phyloP scores from a whole-genome alignment of 2,329 filamentous ascomycete species.

The Monosporascus sp. region DNA sequence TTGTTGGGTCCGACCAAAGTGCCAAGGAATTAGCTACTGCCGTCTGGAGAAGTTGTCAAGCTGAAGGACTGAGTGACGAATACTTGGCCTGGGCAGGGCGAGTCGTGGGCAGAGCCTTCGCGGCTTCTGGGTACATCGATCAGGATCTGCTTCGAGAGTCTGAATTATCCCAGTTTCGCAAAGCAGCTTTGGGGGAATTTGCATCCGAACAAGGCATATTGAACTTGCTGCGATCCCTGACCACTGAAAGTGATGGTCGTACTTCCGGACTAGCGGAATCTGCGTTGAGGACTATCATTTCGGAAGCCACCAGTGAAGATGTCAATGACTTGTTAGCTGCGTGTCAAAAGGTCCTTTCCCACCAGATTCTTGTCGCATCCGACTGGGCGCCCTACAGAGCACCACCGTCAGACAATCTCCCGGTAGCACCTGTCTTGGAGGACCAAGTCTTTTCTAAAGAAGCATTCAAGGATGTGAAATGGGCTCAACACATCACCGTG shows the following conservation, averaged over 20 bases:
- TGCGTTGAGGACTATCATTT: slow-evolving; percentile 52
- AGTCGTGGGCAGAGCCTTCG: slow-evolving; percentile 78
- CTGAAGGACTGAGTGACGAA: slow-evolving; percentile 55
- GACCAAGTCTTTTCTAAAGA: slow-evolving; percentile 30
- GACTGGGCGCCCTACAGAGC: slow-evolving; percentile 51
- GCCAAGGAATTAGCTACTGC: slow-evolving; percentile 58
- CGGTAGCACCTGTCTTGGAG: slow-evolving; percentile 19
- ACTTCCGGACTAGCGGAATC: slow-evolving; percentile 57
- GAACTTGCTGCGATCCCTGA: slow-evolving; percentile 54
- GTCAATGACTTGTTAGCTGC: slow-evolving; percentile 45
- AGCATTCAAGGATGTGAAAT: slow-evolving; percentile 43
- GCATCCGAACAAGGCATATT: slow-evolving; percentile 61
- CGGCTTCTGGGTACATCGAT: slow-evolving; percentile 65
- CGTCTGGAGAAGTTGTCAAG: slow-evolving; percentile 71
- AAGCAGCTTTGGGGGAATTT: slow-evolving; percentile 40
- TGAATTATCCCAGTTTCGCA: slow-evolving; percentile 44
- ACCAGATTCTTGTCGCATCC: slow-evolving; percentile 48
- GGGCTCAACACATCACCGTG: slow-evolving; percentile 59
- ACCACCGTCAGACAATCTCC: slow-evolving; percentile 46
- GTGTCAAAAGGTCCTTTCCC: slow-evolving; percentile 47
- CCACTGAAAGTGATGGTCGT: slow-evolving; percentile 50
- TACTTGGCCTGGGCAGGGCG: slow-evolving; percentile 83
- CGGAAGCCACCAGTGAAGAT: slow-evolving; percentile 42
- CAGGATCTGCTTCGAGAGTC: slow-evolving; percentile 57
- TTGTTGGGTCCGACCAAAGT: slow-evolving; percentile 62